Percentiles rank a stretch among this genome's conserved stretches.
phyloP scores from a whole-genome alignment of 768 basidiomycete species.

The Dioszegia aurantiaca region DNA sequence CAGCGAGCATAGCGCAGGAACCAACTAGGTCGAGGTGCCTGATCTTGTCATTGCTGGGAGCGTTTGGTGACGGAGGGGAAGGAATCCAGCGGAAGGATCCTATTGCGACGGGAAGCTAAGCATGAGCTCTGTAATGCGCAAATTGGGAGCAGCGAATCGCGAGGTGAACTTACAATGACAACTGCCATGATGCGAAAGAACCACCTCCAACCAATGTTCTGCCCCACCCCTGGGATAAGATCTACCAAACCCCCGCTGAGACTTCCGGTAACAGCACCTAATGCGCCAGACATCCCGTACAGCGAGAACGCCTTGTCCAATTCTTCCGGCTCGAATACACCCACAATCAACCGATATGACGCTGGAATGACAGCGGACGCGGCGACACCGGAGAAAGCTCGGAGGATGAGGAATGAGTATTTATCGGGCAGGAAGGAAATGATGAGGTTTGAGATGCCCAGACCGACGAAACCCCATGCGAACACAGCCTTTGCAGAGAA shows the following conservation, averaged over 20 bases:
- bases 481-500: constrained; percentile 32
- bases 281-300: constrained; percentile 19
- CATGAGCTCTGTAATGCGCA: not conserved
- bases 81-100: constrained; percentile 22
- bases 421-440: constrained; percentile 33
- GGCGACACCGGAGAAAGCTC: constrained; percentile 32
- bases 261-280: constrained; percentile 23
- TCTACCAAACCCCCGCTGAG: constrained; percentile 26
- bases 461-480: constrained; percentile 22
- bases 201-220: constrained; percentile 34
- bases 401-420: constrained; percentile 32
- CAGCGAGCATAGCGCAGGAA: constrained; percentile 19
- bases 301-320: constrained; percentile 24
- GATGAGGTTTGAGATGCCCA: constrained; percentile 27
- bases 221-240: constrained; percentile 20
- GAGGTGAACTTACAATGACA: constrained; percentile 8
- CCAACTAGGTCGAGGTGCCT: constrained; percentile 36
- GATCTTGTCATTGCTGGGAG: not conserved
- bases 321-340: constrained; percentile 28
- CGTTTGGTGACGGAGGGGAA: constrained; percentile 16
- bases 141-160: not conserved
- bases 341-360: constrained; percentile 26
- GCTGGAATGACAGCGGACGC: constrained; percentile 20
- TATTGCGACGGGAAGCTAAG: constrained; percentile 15
- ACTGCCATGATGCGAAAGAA: constrained; percentile 23